Percentiles rank a stretch among this genome's conserved stretches.
phyloP scores from a whole-genome alignment of 179 eudicot genomes.

The Pouteria campechiana region DNA sequence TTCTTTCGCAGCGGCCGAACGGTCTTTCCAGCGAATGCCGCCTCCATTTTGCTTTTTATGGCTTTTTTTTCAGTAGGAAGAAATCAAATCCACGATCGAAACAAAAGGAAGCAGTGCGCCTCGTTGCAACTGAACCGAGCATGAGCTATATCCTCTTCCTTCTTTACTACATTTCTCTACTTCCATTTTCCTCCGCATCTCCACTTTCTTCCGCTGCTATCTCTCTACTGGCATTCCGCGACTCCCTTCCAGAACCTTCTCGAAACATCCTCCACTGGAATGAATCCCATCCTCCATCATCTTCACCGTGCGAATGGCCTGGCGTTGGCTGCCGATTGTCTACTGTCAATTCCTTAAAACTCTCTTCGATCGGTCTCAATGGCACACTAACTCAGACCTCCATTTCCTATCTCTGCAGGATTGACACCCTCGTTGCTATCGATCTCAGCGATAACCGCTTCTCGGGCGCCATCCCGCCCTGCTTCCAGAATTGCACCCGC shows the following conservation, averaged over 20 bases:
- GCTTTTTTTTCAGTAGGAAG: no score
- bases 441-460: constrained; percentile 12
- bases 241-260: constrained; percentile 3
- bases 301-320: constrained; percentile 10
- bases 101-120: no score
- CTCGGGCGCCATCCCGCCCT: constrained; percentile 2
- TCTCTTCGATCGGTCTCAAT: neutral
- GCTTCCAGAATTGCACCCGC: constrained; percentile 6
- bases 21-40: no score
- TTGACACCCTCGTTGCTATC: constrained; percentile 2
- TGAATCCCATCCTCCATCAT: constrained; percentile 7
- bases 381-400: constrained; percentile 5
- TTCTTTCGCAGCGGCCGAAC: no score
- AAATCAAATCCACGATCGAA: no score
- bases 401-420: constrained; percentile 5
- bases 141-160: no score
- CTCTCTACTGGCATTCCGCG: constrained; percentile 7
- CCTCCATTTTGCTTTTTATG: no score
- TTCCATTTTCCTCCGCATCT: no score
- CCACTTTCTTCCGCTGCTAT: no score
- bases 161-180: no score
- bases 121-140: no score
- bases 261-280: constrained; percentile 12
- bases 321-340: constrained; percentile 13
- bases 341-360: constrained; percentile 5